phyloP scores from a whole-genome alignment of 1,139 yeast species.

The Candida gigantensis region DNA sequence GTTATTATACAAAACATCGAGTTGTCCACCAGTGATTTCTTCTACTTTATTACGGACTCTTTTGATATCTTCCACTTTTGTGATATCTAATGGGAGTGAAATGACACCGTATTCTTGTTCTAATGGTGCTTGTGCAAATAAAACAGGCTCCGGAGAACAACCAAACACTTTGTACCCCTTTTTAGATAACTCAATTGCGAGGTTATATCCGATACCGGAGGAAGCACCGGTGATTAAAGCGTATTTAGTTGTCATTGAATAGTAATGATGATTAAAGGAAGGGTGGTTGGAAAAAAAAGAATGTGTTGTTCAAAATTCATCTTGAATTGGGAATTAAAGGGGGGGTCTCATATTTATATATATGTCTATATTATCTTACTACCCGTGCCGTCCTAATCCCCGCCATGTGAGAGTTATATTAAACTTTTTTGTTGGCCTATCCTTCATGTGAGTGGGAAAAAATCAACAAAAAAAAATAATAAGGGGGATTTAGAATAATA shows the following conservation, averaged over 20 bases:
- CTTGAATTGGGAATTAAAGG: too few relatives aligned
- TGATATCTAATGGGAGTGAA: slow-evolving; percentile 35
- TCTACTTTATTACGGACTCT: slow-evolving; percentile 23
- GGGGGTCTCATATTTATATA: neutral
- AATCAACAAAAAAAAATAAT: too few relatives aligned
- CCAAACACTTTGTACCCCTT: slow-evolving; percentile 39
- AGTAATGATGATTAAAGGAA: neutral
- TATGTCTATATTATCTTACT: too few relatives aligned
- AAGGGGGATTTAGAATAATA: too few relatives aligned
- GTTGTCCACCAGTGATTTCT: slow-evolving; percentile 27
- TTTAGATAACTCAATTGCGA: slow-evolving; percentile 28
- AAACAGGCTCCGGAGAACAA: slow-evolving; percentile 27
- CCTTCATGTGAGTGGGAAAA: too few relatives aligned
- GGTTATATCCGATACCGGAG: slow-evolving; percentile 40
- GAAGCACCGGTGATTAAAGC: slow-evolving; percentile 45
- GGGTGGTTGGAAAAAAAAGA: neutral
- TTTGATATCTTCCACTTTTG: slow-evolving; percentile 29
- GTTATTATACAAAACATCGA: slow-evolving; percentile 36
- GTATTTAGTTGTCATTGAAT: slow-evolving; percentile 12
- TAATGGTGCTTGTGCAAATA: slow-evolving; percentile 30
- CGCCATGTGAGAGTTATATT: too few relatives aligned
- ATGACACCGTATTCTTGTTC: slow-evolving; percentile 29
- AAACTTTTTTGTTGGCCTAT: too few relatives aligned
- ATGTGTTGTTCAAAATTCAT: too few relatives aligned
- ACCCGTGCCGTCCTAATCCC: too few relatives aligned